Conservation (phyloP, 768 basidiomycete species). For the Mycena metata region DNA sequence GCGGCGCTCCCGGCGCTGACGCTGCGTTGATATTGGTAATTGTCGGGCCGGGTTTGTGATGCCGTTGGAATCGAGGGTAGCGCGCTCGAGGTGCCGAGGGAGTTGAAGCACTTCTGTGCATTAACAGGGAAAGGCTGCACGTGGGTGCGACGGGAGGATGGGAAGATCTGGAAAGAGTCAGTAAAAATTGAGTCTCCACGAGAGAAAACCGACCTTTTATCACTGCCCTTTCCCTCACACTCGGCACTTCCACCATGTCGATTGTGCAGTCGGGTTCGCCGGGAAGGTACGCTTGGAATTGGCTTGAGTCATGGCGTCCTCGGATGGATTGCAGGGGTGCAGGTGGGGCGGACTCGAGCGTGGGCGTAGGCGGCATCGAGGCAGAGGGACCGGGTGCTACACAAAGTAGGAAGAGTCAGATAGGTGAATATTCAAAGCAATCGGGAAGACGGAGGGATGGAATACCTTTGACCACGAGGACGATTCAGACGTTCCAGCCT, state of each 20-base stretch:
- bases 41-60: conserved; percentile 10
- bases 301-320: conserved; percentile 4
- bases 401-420: no score
- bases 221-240: conserved; percentile 26
- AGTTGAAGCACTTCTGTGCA: conserved; percentile 71
- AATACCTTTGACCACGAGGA: conserved; percentile 55
- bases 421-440: no score
- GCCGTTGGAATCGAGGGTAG: conserved; percentile 11
- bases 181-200: not conserved
- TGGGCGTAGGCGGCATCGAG: conserved; percentile 21
- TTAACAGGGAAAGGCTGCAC: conserved; percentile 46
- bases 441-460: not conserved
- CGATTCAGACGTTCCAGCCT: no score
- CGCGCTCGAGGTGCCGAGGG: conserved; percentile 55
- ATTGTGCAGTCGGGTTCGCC: conserved; percentile 38
- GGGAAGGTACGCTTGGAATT: conserved; percentile 24
- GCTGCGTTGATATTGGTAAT: conserved; percentile 46
- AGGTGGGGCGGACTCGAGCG: conserved; percentile 11
- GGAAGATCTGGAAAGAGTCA: conserved; percentile 23
- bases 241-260: conserved; percentile 38
- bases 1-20: conserved; percentile 33
- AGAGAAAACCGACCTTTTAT: conserved; percentile 9
- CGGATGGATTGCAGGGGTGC: not conserved
- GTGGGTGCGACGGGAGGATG: conserved; percentile 1
- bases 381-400: conserved; percentile 30